These are phyloP conservation scores for Mycena haematopus DNA, from an alignment of 768 basidiomycete species.

Conservation along the genomic window DNA sequence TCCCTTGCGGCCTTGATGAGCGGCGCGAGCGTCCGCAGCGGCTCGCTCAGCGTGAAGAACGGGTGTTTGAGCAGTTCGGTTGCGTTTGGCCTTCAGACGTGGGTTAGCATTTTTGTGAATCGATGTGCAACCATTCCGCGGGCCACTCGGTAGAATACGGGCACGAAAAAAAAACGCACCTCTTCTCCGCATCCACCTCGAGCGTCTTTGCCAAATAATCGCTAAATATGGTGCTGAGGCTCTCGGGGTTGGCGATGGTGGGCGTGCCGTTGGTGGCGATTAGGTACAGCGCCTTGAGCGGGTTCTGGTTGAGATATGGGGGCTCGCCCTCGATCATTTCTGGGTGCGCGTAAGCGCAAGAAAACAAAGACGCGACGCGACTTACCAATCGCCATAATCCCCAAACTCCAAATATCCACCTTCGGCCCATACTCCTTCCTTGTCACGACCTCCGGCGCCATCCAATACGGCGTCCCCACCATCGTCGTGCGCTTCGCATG, in stretches of 20 bases:
- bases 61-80: slow-evolving; percentile 63
- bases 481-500: slow-evolving; percentile 96
- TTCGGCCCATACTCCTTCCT: slow-evolving; percentile 97
- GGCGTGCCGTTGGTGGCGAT: slow-evolving; percentile 99
- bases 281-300: slow-evolving; percentile 92
- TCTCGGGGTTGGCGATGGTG: slow-evolving; percentile 95
- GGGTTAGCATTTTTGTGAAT: too few species aligned
- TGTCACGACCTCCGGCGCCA: slow-evolving; percentile 60
- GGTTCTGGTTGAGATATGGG: slow-evolving; percentile 94
- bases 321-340: slow-evolving; percentile 99
- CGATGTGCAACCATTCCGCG: too few species aligned
- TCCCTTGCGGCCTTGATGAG: slow-evolving; percentile 93
- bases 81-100: slow-evolving; percentile 12
- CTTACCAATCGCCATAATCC: slow-evolving; percentile 98
- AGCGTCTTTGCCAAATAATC: slow-evolving; percentile 89
- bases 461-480: slow-evolving; percentile 98
- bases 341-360: too few species aligned
- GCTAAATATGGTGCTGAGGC: slow-evolving; percentile 84
- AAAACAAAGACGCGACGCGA: too few species aligned
- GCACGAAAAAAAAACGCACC: slow-evolving; percentile 39
- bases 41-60: slow-evolving; percentile 89
- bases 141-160: too few species aligned
- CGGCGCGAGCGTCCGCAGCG: slow-evolving; percentile 83
- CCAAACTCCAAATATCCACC: slow-evolving; percentile 96
- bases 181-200: slow-evolving; percentile 94